A percentile compares a stretch with the other conserved stretches of the same genome.
Evolutionary conservation across 106 monocot species (phyloP).

Genomic region (Agapanthus africanus): DNA sequence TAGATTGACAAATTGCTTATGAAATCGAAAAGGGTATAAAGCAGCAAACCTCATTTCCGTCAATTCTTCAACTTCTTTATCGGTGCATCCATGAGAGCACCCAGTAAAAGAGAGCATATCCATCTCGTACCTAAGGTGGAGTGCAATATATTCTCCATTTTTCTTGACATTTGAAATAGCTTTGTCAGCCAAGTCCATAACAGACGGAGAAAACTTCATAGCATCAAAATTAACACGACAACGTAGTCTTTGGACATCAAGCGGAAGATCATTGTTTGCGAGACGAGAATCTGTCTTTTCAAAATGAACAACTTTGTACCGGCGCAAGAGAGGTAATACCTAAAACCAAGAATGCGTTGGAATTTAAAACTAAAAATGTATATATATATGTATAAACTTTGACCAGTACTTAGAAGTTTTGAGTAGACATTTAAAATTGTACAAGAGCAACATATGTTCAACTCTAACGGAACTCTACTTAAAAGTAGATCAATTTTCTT

Average conservation of each 20-base stretch:
- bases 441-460: no score
- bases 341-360: slow-evolving; percentile 22
- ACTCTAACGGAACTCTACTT: no score
- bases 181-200: slow-evolving; percentile 64
- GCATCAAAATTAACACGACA: slow-evolving; percentile 85
- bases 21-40: no score
- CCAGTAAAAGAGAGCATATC: slow-evolving; percentile 94
- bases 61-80: slow-evolving; percentile 58
- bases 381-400: no score
- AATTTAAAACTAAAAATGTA: no score
- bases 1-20: no score
- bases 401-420: no score
- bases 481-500: no score
- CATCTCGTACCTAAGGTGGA: slow-evolving; percentile 92
- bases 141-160: slow-evolving; percentile 54
- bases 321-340: slow-evolving; percentile 62
- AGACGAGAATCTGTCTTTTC: slow-evolving; percentile 79
- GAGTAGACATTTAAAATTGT: no score
- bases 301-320: slow-evolving; percentile 79
- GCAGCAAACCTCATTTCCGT: slow-evolving; percentile 85
- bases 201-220: slow-evolving; percentile 58
- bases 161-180: slow-evolving; percentile 43
- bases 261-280: slow-evolving; percentile 72
- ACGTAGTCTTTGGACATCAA: slow-evolving; percentile 58
- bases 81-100: slow-evolving; percentile 78